Evolutionary conservation across 345 rosid genomes (phyloP).

Genomic region (Eucalyptus pauciflora): DNA sequence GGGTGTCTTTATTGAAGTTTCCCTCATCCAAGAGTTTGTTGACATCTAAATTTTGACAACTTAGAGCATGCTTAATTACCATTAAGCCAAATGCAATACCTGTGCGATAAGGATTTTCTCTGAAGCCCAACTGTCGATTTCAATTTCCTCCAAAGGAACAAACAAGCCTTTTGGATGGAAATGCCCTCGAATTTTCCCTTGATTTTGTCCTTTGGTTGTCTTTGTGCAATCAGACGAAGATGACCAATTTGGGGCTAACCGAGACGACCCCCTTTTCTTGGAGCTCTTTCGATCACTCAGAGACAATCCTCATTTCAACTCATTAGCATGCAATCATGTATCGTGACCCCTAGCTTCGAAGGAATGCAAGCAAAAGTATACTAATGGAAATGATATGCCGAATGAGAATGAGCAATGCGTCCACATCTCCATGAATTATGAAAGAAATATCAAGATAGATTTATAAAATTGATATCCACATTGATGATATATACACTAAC

Average conservation of each 20-base stretch:
- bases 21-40: slow-evolving; percentile 70
- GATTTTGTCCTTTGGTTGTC: too few relatives aligned
- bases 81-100: neutral
- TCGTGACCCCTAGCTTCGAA: neutral
- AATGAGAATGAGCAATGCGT: neutral
- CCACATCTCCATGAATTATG: neutral
- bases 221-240: neutral
- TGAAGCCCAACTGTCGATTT: neutral
- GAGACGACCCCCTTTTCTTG: neutral
- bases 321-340: neutral
- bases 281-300: neutral
- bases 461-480: too few relatives aligned
- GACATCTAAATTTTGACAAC: too few relatives aligned
- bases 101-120: neutral
- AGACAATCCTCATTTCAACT: neutral
- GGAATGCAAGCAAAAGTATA: neutral
- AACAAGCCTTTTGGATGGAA: neutral
- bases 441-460: neutral
- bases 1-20: neutral
- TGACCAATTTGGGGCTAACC: neutral
- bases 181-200: neutral
- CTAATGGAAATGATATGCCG: neutral
- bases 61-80: too few relatives aligned
- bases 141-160: neutral
- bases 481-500: neutral